Evolutionary conservation across 306 rosid species (phyloP).

Genomic region (Aeschynomene evenia): DNA sequence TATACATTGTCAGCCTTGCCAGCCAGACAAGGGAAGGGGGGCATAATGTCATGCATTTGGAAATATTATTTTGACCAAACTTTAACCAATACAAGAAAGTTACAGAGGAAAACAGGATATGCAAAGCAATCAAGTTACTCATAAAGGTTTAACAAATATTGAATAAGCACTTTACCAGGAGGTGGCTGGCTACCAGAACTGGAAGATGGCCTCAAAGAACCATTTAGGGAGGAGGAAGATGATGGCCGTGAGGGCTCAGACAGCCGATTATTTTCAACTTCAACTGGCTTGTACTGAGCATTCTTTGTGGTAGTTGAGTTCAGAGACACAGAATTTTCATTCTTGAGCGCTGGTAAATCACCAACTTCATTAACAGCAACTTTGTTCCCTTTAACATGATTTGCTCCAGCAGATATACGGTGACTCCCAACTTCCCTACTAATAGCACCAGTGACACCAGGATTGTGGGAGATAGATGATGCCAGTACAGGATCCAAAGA

Average conservation of each 20-base stretch:
- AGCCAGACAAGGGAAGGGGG: not conserved
- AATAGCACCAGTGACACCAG: slow-evolving; percentile 28
- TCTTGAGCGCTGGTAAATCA: slow-evolving; percentile 43
- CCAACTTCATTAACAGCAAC: slow-evolving; percentile 22
- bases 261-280: slow-evolving; percentile 33
- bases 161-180: slow-evolving; percentile 33
- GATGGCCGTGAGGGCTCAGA: slow-evolving; percentile 34
- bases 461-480: slow-evolving; percentile 31
- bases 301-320: slow-evolving; percentile 26
- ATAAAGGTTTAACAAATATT: slow-evolving; percentile 19
- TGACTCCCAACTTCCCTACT: slow-evolving; percentile 42
- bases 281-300: slow-evolving; percentile 32
- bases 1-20: not conserved
- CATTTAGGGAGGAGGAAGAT: slow-evolving; percentile 33
- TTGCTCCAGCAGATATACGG: slow-evolving; percentile 36
- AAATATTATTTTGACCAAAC: not conserved
- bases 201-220: slow-evolving; percentile 41
- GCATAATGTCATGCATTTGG: not conserved
- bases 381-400: slow-evolving; percentile 38
- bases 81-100: slow-evolving; percentile 6
- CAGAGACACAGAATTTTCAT: slow-evolving; percentile 31
- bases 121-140: slow-evolving; percentile 5
- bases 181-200: slow-evolving; percentile 34
- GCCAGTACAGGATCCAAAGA: slow-evolving; percentile 46
- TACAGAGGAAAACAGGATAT: not conserved